A percentile compares a stretch with the other conserved stretches of the same genome.
Evolutionary conservation across 257 asterid genomes (phyloP).

Genomic region (Catharanthus roseus): DNA sequence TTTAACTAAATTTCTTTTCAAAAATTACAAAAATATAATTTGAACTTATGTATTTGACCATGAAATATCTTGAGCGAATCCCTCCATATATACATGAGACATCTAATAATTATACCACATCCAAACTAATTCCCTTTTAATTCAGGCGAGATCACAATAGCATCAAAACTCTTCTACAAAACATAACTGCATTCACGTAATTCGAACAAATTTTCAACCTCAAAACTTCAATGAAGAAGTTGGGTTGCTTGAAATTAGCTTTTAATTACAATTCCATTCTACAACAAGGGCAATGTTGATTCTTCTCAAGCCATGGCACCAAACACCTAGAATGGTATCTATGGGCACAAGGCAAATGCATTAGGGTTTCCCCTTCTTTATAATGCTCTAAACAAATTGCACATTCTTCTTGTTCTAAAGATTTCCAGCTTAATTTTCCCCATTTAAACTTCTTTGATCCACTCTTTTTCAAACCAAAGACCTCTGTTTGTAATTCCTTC

Average conservation of each 20-base stretch:
- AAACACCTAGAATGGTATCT: slow-evolving; percentile 60
- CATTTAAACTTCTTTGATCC: slow-evolving; percentile 48
- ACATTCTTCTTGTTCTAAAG: slow-evolving; percentile 60
- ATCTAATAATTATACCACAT: no score
- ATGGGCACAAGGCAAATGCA: slow-evolving; percentile 67
- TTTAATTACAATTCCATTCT: slow-evolving; percentile 18
- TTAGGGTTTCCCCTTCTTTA: slow-evolving; percentile 32
- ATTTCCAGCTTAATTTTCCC: slow-evolving; percentile 54
- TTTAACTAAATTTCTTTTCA: background rate
- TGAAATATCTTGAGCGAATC: no score
- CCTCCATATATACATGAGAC: no score
- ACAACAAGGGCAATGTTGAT: slow-evolving; percentile 71
- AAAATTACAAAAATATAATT: no score
- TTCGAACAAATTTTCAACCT: no score
- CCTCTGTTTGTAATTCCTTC: slow-evolving; percentile 19
- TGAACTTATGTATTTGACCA: no score
- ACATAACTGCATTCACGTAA: no score
- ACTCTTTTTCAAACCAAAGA: slow-evolving; percentile 29
- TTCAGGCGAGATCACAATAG: no score
- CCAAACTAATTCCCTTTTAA: no score
- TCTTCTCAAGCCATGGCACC: slow-evolving; percentile 66
- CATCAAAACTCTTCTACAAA: background rate
- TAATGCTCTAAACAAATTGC: slow-evolving; percentile 68
- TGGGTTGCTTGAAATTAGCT: background rate
- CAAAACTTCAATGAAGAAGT: slow-evolving; percentile 7